These are phyloP conservation scores for Malus orientalis DNA, from an alignment of 306 rosid species.

Conservation along the genomic window DNA sequence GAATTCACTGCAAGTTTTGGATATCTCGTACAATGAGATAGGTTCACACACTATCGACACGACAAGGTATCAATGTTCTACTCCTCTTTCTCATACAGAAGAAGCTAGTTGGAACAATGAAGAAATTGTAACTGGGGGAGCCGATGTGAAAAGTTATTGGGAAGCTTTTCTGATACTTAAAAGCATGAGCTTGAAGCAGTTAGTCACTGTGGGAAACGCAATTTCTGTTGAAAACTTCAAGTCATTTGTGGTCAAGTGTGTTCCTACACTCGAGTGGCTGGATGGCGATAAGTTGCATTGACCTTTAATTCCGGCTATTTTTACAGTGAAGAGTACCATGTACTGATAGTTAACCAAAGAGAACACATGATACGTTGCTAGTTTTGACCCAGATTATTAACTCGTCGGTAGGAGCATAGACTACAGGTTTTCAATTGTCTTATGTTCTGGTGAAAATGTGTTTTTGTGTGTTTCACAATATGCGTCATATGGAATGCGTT, in stretches of 20 bases:
- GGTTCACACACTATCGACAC: slow-evolving; percentile 67
- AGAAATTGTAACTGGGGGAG: slow-evolving; percentile 21
- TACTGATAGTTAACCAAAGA: background rate
- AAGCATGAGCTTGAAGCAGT: slow-evolving; percentile 51
- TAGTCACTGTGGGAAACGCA: slow-evolving; percentile 50
- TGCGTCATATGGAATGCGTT: background rate
- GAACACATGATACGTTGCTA: background rate
- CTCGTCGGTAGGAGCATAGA: background rate
- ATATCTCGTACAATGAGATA: slow-evolving; percentile 64
- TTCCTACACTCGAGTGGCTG: slow-evolving; percentile 46
- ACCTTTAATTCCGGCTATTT: background rate
- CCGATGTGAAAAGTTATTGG: slow-evolving; percentile 39
- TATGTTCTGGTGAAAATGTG: background rate
- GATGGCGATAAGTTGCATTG: slow-evolving; percentile 33
- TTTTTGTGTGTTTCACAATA: background rate
- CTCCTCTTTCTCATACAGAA: slow-evolving; percentile 67
- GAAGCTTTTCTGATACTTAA: slow-evolving; percentile 62
- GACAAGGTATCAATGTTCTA: slow-evolving; percentile 56
- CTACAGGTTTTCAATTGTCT: background rate
- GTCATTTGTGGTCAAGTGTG: slow-evolving; percentile 46
- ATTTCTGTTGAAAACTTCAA: slow-evolving; percentile 48
- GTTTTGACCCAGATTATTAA: background rate
- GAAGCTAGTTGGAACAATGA: slow-evolving; percentile 42
- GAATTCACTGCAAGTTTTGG: slow-evolving; percentile 54
- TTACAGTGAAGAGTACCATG: background rate